Evolutionary conservation across 2,329 filamentous ascomycete genomes (phyloP).

Genomic region (Epichloe hybrida): DNA sequence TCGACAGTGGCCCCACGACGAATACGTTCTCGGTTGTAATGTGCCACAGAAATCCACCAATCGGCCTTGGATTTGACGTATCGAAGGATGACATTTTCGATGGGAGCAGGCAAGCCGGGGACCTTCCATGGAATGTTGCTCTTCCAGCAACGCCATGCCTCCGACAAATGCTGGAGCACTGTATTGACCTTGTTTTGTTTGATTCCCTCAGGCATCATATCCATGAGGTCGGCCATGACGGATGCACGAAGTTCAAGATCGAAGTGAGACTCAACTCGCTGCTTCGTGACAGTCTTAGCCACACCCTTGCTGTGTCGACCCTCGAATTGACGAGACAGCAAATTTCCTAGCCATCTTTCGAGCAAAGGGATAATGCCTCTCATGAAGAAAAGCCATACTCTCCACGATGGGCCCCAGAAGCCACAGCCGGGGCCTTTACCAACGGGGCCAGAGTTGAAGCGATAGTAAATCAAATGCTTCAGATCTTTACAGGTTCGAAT

Average conservation of each 20-base stretch:
- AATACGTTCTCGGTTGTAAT: slow-evolving; percentile 97
- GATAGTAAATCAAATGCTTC: slow-evolving; percentile 98
- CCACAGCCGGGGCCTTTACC: slow-evolving; percentile 96
- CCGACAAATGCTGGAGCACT: slow-evolving; percentile 89
- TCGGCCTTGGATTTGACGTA: slow-evolving; percentile 99
- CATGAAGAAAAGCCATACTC: slow-evolving; percentile 99
- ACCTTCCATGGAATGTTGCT: slow-evolving; percentile 99
- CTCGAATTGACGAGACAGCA: slow-evolving; percentile 94
- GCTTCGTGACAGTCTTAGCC: slow-evolving; percentile 97
- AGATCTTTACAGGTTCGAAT: slow-evolving; percentile 98
- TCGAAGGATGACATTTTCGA: slow-evolving; percentile 95
- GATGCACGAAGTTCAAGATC: slow-evolving; percentile 93
- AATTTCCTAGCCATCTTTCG: slow-evolving; percentile 92
- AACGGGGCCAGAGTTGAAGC: slow-evolving; percentile 92
- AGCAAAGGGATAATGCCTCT: slow-evolving; percentile 92
- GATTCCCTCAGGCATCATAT: slow-evolving; percentile 99
- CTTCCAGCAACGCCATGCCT: slow-evolving; percentile 99
- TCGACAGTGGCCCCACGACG: slow-evolving; percentile 92
- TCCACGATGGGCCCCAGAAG: slow-evolving; percentile 98
- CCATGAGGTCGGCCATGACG: slow-evolving; percentile 97
- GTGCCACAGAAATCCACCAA: slow-evolving; percentile 98
- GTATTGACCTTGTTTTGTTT: slow-evolving; percentile 99
- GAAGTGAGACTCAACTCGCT: slow-evolving; percentile 96
- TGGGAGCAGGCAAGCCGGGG: slow-evolving; percentile 85
- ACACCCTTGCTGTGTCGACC: slow-evolving; percentile 97